phyloP scores from a whole-genome alignment of 1,284 basidiomycete species.

The Vanrija pseudolonga region DNA sequence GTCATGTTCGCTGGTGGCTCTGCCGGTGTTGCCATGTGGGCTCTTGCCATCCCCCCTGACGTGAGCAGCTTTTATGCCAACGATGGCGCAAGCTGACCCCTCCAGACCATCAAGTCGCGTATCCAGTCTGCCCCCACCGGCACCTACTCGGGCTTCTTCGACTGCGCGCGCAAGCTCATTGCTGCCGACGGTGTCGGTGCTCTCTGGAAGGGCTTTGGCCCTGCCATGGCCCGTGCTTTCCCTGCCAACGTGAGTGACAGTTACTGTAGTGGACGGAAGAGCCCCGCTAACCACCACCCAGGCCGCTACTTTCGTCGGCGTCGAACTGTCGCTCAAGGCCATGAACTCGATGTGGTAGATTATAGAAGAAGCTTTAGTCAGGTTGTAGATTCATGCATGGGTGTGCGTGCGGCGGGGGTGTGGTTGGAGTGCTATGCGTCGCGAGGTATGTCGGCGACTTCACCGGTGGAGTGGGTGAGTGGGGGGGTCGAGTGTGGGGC shows the following conservation, averaged over 20 bases:
- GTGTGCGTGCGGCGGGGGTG: no score
- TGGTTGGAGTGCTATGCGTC: no score
- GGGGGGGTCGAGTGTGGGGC: no score
- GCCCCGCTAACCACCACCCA: conserved; percentile 6
- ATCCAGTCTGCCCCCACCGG: conserved; percentile 95
- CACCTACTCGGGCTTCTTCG: conserved; percentile 89
- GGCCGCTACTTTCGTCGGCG: conserved; percentile 48
- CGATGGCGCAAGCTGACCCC: not conserved
- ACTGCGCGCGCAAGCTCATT: conserved; percentile 89
- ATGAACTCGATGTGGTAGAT: conserved; percentile 46
- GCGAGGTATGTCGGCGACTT: no score
- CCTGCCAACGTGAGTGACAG: conserved; percentile 53
- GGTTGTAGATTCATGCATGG: no score
- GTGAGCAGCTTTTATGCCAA: conserved; percentile 57
- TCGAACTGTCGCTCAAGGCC: conserved; percentile 47
- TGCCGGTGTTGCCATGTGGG: conserved; percentile 98
- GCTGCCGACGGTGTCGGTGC: conserved; percentile 84
- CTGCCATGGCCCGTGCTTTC: conserved; percentile 82
- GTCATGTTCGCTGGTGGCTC: conserved; percentile 90
- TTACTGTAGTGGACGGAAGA: conserved; percentile 22
- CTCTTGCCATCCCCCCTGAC: conserved; percentile 89
- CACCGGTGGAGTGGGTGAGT: no score
- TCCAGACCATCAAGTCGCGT: conserved; percentile 88
- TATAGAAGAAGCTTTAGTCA: no score
- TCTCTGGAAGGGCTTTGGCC: conserved; percentile 95